Evolutionary conservation across 805 yeast species (phyloP).

Genomic region (Metschnikowia orientalis): DNA sequence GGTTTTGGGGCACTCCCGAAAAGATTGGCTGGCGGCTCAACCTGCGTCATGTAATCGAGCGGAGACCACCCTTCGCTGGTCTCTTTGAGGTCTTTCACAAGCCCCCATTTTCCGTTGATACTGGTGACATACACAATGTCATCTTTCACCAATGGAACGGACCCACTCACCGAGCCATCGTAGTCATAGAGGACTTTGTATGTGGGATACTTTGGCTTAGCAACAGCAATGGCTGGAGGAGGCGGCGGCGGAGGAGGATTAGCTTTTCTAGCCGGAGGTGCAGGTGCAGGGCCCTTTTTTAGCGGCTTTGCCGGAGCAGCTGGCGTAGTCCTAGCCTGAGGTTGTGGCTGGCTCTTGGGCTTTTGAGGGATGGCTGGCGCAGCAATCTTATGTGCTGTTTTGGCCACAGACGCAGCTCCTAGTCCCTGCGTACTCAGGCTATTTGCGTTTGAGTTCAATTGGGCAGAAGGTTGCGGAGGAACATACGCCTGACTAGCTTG

Average conservation of each 20-base stretch:
- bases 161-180: slow-evolving; percentile 78
- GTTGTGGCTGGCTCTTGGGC: slow-evolving; percentile 13
- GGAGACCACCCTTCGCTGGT: slow-evolving; percentile 96
- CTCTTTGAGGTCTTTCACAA: slow-evolving; percentile 75
- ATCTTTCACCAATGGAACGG: slow-evolving; percentile 73
- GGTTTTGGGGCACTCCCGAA: slow-evolving; percentile 23
- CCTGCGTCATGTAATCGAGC: slow-evolving; percentile 74
- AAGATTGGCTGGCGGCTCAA: slow-evolving; percentile 42
- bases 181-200: slow-evolving; percentile 85
- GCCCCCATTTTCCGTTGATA: slow-evolving; percentile 90
- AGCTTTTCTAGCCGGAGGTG: slow-evolving; percentile 52
- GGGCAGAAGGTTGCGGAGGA: slow-evolving; percentile 17
- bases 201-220: slow-evolving; percentile 65
- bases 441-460: slow-evolving; percentile 8
- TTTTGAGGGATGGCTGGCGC: slow-evolving; percentile 11
- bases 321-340: slow-evolving; percentile 15
- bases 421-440: too few relatives aligned
- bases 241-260: slow-evolving; percentile 48
- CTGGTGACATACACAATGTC: slow-evolving; percentile 68
- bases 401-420: too few relatives aligned
- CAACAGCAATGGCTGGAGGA: slow-evolving; percentile 56
- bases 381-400: not conserved
- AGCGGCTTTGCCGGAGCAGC: slow-evolving; percentile 25
- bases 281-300: slow-evolving; percentile 44
- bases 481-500: slow-evolving; percentile 10